phyloP scores from a whole-genome alignment of 306 rosid genomes.

The Castanea sativa region DNA sequence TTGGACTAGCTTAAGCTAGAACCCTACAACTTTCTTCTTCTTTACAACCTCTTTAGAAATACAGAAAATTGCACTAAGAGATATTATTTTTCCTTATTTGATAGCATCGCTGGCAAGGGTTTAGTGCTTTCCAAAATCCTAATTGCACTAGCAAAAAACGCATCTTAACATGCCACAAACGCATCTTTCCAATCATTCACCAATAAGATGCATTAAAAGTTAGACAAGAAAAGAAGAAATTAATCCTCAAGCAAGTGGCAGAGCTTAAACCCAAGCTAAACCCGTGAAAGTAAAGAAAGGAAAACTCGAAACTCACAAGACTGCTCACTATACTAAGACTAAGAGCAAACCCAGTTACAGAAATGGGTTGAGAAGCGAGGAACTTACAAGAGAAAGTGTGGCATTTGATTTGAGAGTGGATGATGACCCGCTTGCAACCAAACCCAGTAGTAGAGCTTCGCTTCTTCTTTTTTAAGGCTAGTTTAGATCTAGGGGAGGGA shows the following conservation, averaged over 20 bases:
- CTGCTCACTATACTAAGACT: background rate
- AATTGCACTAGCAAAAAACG: too few species aligned
- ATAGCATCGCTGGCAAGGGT: too few species aligned
- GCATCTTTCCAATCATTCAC: background rate
- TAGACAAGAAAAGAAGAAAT: background rate
- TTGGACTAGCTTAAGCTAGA: too few species aligned
- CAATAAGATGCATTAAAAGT: background rate
- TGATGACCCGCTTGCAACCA: constrained; percentile 18
- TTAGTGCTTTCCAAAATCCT: too few species aligned
- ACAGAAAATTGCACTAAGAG: too few species aligned
- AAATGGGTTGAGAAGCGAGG: background rate
- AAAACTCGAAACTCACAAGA: background rate
- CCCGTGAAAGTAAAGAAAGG: background rate
- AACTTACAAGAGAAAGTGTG: constrained; percentile 39
- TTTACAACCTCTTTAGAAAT: too few species aligned
- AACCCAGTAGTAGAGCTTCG: background rate
- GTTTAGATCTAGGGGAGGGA: too few species aligned
- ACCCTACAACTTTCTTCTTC: too few species aligned
- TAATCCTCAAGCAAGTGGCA: background rate
- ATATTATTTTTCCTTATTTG: too few species aligned
- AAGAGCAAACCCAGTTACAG: background rate
- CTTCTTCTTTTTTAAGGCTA: background rate
- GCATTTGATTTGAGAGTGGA: constrained; percentile 35
- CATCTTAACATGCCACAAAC: too few species aligned
- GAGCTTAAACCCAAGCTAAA: background rate